Evolutionary conservation across 441 rosid genomes (phyloP).

Genomic region (Populus trichocarpa): DNA sequence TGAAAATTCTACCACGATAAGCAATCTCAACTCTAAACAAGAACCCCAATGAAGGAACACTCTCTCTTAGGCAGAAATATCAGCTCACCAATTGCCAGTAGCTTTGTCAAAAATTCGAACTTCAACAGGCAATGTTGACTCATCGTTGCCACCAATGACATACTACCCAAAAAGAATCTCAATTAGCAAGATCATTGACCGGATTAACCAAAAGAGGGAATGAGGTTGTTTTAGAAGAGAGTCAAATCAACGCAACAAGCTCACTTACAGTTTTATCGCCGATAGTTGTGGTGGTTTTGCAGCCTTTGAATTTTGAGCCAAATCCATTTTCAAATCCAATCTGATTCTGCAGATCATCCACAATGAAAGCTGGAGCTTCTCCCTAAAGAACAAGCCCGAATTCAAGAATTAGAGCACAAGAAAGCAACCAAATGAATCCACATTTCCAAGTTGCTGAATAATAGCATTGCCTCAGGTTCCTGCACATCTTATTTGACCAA

Average conservation of each 20-base stretch:
- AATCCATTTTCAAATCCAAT: slow-evolving; percentile 25
- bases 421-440: neutral
- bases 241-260: slow-evolving; percentile 7
- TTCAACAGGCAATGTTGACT: slow-evolving; percentile 40
- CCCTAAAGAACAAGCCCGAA: slow-evolving; percentile 47
- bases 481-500: neutral
- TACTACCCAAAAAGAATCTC: slow-evolving; percentile 39
- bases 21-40: slow-evolving; percentile 11
- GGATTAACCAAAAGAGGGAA: slow-evolving; percentile 9
- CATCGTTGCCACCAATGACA: slow-evolving; percentile 52
- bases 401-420: slow-evolving; percentile 16
- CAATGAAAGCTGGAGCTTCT: slow-evolving; percentile 65
- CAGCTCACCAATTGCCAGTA: slow-evolving; percentile 55
- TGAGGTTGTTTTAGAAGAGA: slow-evolving; percentile 2
- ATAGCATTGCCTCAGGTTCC: neutral
- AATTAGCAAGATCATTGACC: slow-evolving; percentile 19
- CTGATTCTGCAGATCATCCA: slow-evolving; percentile 36
- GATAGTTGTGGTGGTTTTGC: slow-evolving; percentile 31
- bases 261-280: slow-evolving; percentile 59
- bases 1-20: slow-evolving; percentile 9
- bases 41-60: slow-evolving; percentile 16
- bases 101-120: slow-evolving; percentile 54
- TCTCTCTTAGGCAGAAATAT: neutral
- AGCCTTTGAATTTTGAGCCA: slow-evolving; percentile 39
- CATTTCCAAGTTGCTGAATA: neutral